phyloP scores from a whole-genome alignment of 129 eudicot genomes.

The Chrysanthemum lavandulifolium region DNA sequence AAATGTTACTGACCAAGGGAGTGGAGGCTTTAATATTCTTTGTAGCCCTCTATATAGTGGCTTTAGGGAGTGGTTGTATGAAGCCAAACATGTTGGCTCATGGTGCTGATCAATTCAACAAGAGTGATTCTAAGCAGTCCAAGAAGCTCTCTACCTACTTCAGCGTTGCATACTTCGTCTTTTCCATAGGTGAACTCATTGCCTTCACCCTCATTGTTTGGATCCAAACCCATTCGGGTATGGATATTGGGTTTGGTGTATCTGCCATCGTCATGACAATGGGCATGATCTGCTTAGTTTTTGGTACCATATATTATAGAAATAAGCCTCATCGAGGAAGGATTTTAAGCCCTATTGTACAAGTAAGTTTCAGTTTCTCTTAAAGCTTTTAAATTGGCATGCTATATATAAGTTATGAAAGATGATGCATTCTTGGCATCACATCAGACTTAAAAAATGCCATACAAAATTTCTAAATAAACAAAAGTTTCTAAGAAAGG shows the following conservation, averaged over 20 bases:
- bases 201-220: conserved; percentile 85
- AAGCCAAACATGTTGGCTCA: conserved; percentile 93
- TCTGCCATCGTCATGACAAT: conserved; percentile 91
- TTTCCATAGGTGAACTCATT: conserved; percentile 81
- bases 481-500: conserved; percentile 1
- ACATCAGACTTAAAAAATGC: not conserved
- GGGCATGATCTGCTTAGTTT: conserved; percentile 71
- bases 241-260: conserved; percentile 96
- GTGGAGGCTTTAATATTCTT: conserved; percentile 65
- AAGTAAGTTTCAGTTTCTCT: conserved; percentile 35
- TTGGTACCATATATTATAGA: conserved; percentile 65
- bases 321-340: conserved; percentile 87
- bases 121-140: conserved; percentile 54
- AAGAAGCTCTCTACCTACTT: conserved; percentile 88
- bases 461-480: not conserved
- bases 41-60: conserved; percentile 81
- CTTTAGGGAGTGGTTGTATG: conserved; percentile 85
- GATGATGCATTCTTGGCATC: not conserved
- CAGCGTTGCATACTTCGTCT: conserved; percentile 92
- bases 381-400: not conserved
- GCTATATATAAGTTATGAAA: not conserved
- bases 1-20: no score
- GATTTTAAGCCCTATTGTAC: conserved; percentile 76
- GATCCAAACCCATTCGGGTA: conserved; percentile 95
- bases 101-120: conserved; percentile 86